Base-by-base conservation (phyloP, 352 stramenopile species). In the Phytophthora fragariaefolia region DNA sequence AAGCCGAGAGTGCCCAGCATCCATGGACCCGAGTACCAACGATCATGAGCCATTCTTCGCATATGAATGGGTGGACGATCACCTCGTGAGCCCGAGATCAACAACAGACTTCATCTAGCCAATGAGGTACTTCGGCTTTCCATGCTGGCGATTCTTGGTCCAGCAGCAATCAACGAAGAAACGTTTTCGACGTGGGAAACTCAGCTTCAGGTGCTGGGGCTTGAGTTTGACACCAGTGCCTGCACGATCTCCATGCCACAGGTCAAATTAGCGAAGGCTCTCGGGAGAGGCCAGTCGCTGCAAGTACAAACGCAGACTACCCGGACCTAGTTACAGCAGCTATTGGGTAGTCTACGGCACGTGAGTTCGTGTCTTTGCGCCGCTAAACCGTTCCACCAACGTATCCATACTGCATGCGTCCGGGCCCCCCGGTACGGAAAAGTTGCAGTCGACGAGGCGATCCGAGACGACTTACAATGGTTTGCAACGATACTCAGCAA, bases 321-420 rank as follows among this genome's bases (percentile, higher is more conserved):
- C 9, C 9, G 28, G 26, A 22, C 1, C 5, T 17, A 54, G 7
- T 1, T 43, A 15, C 22, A 59, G 36, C 15, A 32, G 6, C 13
- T 58, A 15, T 18, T 58, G n/a, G 50, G 50, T 1, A 47, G 30
- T 26, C 20, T 58, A 22, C 50, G 50, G 10, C 50, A 58, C 20
- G 32, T 40, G 6, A n/a, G 32, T 15, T 40, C 32, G 32, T 40
- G 32, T 40, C 32, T 58, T 4, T 10, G 20, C 5, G 17, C 17
- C 26, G 53, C n/a, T 3, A 51, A 51, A 22, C 36, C 38, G 3
- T 60, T 52, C 24, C 51, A 49, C 20, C 53, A 43, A 23, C 17
- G 53, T 4, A 13, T 51, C 2, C 53, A 52, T 22, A 32, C 12
- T 22, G 27, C 9, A 24, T 43, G 32, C 12, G 32, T 40, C 3